Evolutionary conservation across 179 eudicot genomes (phyloP), one percentile per base, ranked within the genome.

Genomic region (Nepenthes alata): DNA sequence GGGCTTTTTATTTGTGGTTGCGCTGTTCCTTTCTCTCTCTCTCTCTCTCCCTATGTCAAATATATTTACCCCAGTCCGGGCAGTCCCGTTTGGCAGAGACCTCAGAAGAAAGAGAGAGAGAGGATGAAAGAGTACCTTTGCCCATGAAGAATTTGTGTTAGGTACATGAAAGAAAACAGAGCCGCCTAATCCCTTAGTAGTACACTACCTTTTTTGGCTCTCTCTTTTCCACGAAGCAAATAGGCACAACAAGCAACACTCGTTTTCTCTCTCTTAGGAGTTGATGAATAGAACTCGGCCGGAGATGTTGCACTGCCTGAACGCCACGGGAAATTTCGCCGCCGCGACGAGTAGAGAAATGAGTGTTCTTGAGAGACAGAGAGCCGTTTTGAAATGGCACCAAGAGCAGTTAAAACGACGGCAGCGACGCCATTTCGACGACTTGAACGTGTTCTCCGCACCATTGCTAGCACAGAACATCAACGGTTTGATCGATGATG

Each of bases 311-410:
- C 77, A 74, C 70, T 57, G 71, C 71, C 62, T 70, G 0, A 73
- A 64, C 68, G 59, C 66, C 12, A 68, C 76, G 38, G 64, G 55
- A 6, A 77, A 72, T 54, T 2, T 4, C 6, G 25, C 25, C 25
- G 25, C 25, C 25, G 63, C 55, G 14, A 61, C 63, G 2, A 66
- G 79, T 5, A 69, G 65, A 55, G 94, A 77, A 45, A 69, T 76
- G 68, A 85, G 86, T 63, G 91, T 84, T 58, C 25, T 25, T 25
- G 87, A 87, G 67, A 77, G 80, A 35, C 95, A 84, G 69, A 78
- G 75, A 36, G 70, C 72, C 37, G 75, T 72, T 47, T 50, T 74
- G n/a, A 82, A 77, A 53, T 75, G 80, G 85, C 91, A 81, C 60
- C 85, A 83, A 58, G 80, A 79, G 3, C 79, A 75, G 63, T 65